These are phyloP conservation scores for Jamesozyma rosinii DNA, from an alignment of 805 yeast species.

Conservation along the genomic window DNA sequence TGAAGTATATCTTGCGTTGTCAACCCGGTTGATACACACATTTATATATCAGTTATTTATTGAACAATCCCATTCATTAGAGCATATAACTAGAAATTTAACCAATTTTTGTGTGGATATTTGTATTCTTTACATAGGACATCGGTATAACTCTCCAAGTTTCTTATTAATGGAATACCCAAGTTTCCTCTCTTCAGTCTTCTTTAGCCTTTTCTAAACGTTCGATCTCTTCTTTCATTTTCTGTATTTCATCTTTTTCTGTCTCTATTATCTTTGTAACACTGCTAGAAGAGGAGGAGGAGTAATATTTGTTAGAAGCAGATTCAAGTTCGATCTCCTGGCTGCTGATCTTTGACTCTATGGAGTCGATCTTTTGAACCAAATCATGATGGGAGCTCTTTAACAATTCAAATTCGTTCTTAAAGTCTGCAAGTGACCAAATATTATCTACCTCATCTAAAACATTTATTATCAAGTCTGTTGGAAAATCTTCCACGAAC, in stretches of 20 bases:
- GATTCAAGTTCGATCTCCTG: conserved; percentile 26
- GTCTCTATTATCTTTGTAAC: conserved; percentile 35
- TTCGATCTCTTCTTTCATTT: conserved; percentile 33
- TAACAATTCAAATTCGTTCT: conserved; percentile 35
- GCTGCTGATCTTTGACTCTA: conserved; percentile 15
- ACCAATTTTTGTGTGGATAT: too few species aligned
- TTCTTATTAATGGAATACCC: background rate
- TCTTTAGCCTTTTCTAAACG: conserved; percentile 1
- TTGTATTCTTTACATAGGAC: too few species aligned
- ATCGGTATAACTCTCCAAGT: too few species aligned
- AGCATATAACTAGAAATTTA: background rate
- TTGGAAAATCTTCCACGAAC: conserved; percentile 33
- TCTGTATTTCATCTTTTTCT: conserved; percentile 40
- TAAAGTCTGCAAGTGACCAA: conserved; percentile 34
- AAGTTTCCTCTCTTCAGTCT: background rate
- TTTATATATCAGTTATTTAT: background rate
- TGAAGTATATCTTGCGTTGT: too few species aligned
- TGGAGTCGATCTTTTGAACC: conserved; percentile 31
- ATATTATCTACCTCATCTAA: conserved; percentile 27
- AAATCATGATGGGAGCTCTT: conserved; percentile 38
- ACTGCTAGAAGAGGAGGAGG: conserved; percentile 8
- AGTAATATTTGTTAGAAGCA: conserved; percentile 4
- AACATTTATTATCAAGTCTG: conserved; percentile 21
- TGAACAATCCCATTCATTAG: background rate
- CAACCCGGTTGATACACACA: background rate